Evolutionary conservation across 805 yeast species (phyloP).

Genomic region (Tetrapisispora phaffii): DNA sequence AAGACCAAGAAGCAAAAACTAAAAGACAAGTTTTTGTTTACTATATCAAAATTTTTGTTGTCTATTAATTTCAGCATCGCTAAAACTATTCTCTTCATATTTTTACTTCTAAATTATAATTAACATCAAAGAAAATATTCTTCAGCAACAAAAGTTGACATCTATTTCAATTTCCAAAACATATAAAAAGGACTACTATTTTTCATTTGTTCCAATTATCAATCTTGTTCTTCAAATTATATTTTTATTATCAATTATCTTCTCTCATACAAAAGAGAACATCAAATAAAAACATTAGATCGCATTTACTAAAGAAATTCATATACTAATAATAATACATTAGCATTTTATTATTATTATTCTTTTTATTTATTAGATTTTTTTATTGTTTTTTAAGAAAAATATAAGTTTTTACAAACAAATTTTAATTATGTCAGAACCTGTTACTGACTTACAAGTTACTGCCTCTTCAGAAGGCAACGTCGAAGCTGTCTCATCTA

Average conservation of each 20-base stretch:
- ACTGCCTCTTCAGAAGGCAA: background rate
- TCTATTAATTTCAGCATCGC: no score
- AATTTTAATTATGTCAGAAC: conserved; percentile 1
- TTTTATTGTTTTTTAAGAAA: background rate
- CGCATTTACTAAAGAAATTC: background rate
- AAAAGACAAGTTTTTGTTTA: no score
- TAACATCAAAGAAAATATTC: no score
- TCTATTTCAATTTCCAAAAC: background rate
- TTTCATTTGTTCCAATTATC: background rate
- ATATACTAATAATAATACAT: background rate
- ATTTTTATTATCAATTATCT: background rate
- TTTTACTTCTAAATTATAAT: background rate
- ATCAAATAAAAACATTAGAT: background rate
- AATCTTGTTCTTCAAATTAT: background rate
- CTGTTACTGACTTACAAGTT: conserved; percentile 2
- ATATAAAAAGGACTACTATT: conserved; percentile 1
- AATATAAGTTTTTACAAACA: background rate
- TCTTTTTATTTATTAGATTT: background rate
- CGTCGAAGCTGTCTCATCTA: conserved; percentile 2
- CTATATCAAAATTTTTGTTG: no score
- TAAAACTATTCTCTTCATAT: no score
- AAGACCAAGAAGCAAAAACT: no score
- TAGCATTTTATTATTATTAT: background rate
- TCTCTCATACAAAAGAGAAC: background rate
- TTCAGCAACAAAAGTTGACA: background rate